Base-by-base conservation (phyloP, 1,284 basidiomycete species). In the Ustilago sp. region DNA sequence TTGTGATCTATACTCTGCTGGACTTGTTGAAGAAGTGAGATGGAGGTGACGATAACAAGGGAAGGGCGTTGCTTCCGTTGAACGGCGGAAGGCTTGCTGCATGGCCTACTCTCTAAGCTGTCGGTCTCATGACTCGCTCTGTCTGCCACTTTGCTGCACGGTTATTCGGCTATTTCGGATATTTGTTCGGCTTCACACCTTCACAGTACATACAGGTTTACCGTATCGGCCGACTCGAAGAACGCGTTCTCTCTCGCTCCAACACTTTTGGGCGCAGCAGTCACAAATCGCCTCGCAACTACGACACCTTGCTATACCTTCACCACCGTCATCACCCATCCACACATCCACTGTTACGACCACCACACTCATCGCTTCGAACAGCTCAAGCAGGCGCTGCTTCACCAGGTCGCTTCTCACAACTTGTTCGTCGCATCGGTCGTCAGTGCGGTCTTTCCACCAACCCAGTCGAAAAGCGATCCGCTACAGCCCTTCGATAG, bases 171-270 rank as follows among this genome's bases (percentile, higher is more conserved):
- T 50, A 36, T 55, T 57, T 67, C 68, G 68, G 68, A 52, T 63
- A 72, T 67, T 72, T 66, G 69, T 34, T 23, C 43, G 58, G 58
- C 47, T 51, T 45, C 13, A 23, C 23, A 28, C 23, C 23, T 28
- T 28, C 3, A 28, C 23, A 28, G 23, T 28, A 28, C 23, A 28
- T 28, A 28, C 23, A 28, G 23, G 23, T 17, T 23, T 32, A 39
- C 8, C 12, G n/a, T 64, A 38, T 41, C 70, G 70, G 70, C 70
- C 70, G 70, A 73, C 34, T 61, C 65, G 61, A 73, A 73, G 64
- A 73, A 73, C 32, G 54, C 61, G 58, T 38, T 56, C 9, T 32
- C 32, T 7, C 19, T 15, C 4, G 13, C 59, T 59, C 31, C 47
- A 63, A 62, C 63, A 69, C 58, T 45, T 4, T 54, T 39, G 13